phyloP scores from a whole-genome alignment of 768 basidiomycete species.

The Agaricus blazei region DNA sequence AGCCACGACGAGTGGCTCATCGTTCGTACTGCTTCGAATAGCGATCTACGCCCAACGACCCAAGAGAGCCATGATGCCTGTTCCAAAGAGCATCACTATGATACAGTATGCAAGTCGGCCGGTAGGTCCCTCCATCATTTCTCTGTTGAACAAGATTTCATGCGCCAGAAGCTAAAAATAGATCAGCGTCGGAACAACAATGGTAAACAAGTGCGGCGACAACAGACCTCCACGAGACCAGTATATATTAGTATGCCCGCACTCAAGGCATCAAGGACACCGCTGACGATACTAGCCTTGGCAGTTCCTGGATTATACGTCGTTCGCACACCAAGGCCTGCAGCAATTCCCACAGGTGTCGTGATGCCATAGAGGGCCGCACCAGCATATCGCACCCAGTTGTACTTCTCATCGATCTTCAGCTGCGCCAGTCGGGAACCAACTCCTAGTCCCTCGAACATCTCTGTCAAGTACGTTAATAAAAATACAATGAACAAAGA shows the following conservation, averaged over 20 bases:
- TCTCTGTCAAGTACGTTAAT: conserved; percentile 46
- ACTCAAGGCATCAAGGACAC: conserved; percentile 79
- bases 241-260: conserved; percentile 88
- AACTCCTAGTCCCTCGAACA: conserved; percentile 91
- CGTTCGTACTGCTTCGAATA: too few relatives aligned
- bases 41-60: conserved; percentile 76
- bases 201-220: neutral
- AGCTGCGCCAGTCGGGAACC: conserved; percentile 86
- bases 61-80: conserved; percentile 83
- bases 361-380: conserved; percentile 69
- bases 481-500: neutral
- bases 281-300: conserved; percentile 77
- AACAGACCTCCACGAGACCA: conserved; percentile 70
- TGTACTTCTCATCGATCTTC: conserved; percentile 48
- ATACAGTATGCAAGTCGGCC: conserved; percentile 67
- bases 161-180: conserved; percentile 72
- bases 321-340: conserved; percentile 67
- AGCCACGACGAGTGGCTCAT: too few relatives aligned
- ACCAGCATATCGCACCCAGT: conserved; percentile 51
- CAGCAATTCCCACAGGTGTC: conserved; percentile 86
- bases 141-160: conserved; percentile 88
- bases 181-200: conserved; percentile 5
- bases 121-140: conserved; percentile 69
- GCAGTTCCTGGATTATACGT: conserved; percentile 80
- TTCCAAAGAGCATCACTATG: conserved; percentile 73